These are phyloP conservation scores for Botrytis paeoniae DNA, from an alignment of 2,329 filamentous ascomycete genomes.

Conservation along the genomic window DNA sequence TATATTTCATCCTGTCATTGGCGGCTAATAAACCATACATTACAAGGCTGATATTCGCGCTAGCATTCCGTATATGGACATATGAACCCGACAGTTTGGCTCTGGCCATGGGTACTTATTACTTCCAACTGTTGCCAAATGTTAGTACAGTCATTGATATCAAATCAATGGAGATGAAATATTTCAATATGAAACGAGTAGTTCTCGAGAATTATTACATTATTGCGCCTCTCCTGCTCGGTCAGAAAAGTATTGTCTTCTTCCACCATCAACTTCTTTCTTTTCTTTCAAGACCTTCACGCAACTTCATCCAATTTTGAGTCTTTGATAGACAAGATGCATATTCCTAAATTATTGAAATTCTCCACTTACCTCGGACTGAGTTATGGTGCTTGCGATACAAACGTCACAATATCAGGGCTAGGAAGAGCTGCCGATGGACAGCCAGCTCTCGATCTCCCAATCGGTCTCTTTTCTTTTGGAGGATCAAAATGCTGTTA, in stretches of 20 bases:
- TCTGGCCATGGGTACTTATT: constrained; percentile 8
- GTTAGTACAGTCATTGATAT: not conserved
- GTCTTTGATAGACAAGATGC: not conserved
- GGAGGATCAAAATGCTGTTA: constrained; percentile 6
- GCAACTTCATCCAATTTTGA: not conserved
- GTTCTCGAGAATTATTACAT: not conserved
- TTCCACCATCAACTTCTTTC: not conserved
- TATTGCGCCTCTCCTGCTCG: not conserved
- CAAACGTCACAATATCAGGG: constrained; percentile 12
- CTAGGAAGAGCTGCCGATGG: constrained; percentile 5
- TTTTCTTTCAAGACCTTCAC: not conserved
- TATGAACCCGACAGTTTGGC: constrained; percentile 1
- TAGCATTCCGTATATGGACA: not conserved
- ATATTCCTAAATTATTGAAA: not conserved
- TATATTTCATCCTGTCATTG: not conserved
- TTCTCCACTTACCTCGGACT: not conserved
- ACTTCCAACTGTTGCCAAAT: constrained; percentile 11
- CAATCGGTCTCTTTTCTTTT: constrained; percentile 4
- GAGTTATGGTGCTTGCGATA: constrained; percentile 8
- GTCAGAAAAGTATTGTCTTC: not conserved
- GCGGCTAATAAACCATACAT: constrained; percentile 5
- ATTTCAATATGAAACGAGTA: constrained; percentile 3
- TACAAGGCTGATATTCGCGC: not conserved
- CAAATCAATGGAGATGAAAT: not conserved
- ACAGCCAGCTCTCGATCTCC: not conserved